phyloP scores from a whole-genome alignment of 1,284 basidiomycete species.

The Porogramme epimiltina region DNA sequence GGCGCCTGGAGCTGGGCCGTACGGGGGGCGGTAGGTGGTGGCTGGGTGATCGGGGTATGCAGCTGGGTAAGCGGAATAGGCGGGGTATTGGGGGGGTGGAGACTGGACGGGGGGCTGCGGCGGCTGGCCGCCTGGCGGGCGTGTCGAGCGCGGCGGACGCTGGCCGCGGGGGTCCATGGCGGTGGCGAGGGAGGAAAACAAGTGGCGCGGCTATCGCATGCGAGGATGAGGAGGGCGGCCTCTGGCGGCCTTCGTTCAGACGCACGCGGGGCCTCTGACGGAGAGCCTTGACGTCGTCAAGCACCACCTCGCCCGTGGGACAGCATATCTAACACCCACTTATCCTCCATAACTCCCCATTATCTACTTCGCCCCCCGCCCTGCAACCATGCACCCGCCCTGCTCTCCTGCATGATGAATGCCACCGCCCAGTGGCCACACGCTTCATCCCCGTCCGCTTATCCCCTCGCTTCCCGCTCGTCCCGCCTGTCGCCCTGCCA shows the following conservation, averaged over 20 bases:
- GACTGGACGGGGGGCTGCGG: constrained; percentile 31
- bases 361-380: too few relatives aligned
- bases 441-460: too few relatives aligned
- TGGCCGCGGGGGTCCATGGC: constrained; percentile 38
- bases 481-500: too few relatives aligned
- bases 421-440: too few relatives aligned
- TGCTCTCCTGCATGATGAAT: too few relatives aligned
- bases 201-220: constrained; percentile 9
- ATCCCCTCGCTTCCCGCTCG: too few relatives aligned
- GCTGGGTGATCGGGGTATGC: constrained; percentile 31
- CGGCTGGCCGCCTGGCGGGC: constrained; percentile 33
- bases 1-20: constrained; percentile 9
- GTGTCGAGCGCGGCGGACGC: constrained; percentile 41
- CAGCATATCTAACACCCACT: background rate
- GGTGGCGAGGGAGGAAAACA: constrained; percentile 16
- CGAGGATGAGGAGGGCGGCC: background rate
- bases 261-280: constrained; percentile 9
- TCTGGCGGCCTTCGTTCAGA: constrained; percentile 27
- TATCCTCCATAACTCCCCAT: background rate
- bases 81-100: constrained; percentile 27
- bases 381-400: too few relatives aligned
- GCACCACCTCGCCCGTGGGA: constrained; percentile 5
- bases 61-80: constrained; percentile 15
- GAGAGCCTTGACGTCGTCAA: constrained; percentile 23
- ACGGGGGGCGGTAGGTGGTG: constrained; percentile 26